Evolutionary conservation across 345 rosid species (phyloP), one percentile per base, ranked within the genome.

Genomic region (Hirschfeldia incana): DNA sequence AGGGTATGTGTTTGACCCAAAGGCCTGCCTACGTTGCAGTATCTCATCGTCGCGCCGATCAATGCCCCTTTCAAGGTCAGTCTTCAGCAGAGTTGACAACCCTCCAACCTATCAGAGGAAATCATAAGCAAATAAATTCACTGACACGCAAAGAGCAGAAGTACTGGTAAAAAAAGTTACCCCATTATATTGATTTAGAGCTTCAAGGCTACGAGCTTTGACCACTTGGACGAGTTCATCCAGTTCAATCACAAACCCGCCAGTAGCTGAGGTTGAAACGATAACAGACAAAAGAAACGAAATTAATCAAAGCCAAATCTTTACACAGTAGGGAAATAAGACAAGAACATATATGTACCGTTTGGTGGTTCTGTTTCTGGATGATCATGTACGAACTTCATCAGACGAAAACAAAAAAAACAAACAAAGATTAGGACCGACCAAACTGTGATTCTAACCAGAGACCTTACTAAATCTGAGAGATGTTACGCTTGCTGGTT

Each of bases 1-100:
- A 39, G 93, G 98, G 76, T 90, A 92, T 27, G 92, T 88, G 78
- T 94, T 94, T 55, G 93, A 82, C 58, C 97, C 98, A 84, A 88
- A 94, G 12, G 85, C 63, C 76, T 76, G 80, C 81, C 76, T 87
- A 11, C 97, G 89, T 39, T 72, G 78, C 65, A 69, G 65, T 70
- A 94, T 66, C 69, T 90, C 98, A 29, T 60, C 69, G 66, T 89
- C 29, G 61, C 94, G 97, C 10, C 5, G 67, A 70, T 87, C 82
- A 58, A 90, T 84, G 79, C 94, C 97, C 10, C 5, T 69, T 72
- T 87, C 82, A 58, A 86, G 28, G 73, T 84, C 86, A 75, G 90
- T 83, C 76, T 83, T 89, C 59, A 94, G 80, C 84, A 73, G 15
- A 62, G 2, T 16, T 49, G 92, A 82, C 86, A 75, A 89, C 82